These are phyloP conservation scores for Leptographium lundbergii DNA, from an alignment of 2,329 filamentous ascomycete species.

Conservation along the genomic window DNA sequence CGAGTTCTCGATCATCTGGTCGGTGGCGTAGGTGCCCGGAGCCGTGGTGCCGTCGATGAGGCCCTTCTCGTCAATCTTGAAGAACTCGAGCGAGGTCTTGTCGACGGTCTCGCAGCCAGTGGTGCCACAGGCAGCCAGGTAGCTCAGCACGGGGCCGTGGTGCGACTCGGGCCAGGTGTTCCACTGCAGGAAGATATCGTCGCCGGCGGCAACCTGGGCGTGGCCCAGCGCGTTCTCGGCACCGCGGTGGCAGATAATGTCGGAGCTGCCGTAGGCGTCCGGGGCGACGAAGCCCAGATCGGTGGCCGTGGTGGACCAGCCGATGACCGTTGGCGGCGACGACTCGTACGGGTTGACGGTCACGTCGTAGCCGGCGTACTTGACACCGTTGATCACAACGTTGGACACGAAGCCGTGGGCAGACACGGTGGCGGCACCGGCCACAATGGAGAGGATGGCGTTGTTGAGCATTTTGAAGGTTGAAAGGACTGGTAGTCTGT, in stretches of 20 bases:
- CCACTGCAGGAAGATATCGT: slow-evolving; percentile 28
- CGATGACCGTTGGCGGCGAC: slow-evolving; percentile 24
- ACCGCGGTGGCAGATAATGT: slow-evolving; percentile 34
- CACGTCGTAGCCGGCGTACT: slow-evolving; percentile 28
- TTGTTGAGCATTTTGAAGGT: slow-evolving; percentile 1
- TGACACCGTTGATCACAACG: slow-evolving; percentile 53
- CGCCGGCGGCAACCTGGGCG: slow-evolving; percentile 26
- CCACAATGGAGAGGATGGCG: background rate
- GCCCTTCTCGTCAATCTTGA: slow-evolving; percentile 11
- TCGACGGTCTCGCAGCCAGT: slow-evolving; percentile 10
- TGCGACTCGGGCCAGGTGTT: slow-evolving; percentile 29
- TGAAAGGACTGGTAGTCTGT: background rate
- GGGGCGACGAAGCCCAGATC: slow-evolving; percentile 39
- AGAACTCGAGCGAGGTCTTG: slow-evolving; percentile 10
- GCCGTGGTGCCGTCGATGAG: slow-evolving; percentile 17
- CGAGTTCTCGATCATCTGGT: slow-evolving; percentile 34
- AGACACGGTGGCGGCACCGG: slow-evolving; percentile 44
- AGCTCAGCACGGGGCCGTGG: slow-evolving; percentile 46
- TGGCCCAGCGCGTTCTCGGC: slow-evolving; percentile 24
- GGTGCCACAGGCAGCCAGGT: slow-evolving; percentile 29
- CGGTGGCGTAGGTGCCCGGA: slow-evolving; percentile 15
- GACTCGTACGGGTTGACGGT: slow-evolving; percentile 23
- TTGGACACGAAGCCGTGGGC: slow-evolving; percentile 13
- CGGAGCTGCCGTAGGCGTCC: slow-evolving; percentile 22
- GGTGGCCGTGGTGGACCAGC: slow-evolving; percentile 28